A percentile compares a stretch with the other conserved stretches of the same genome.
phyloP scores from a whole-genome alignment of 2,329 filamentous ascomycete genomes.

The Penicillium concentricum region DNA sequence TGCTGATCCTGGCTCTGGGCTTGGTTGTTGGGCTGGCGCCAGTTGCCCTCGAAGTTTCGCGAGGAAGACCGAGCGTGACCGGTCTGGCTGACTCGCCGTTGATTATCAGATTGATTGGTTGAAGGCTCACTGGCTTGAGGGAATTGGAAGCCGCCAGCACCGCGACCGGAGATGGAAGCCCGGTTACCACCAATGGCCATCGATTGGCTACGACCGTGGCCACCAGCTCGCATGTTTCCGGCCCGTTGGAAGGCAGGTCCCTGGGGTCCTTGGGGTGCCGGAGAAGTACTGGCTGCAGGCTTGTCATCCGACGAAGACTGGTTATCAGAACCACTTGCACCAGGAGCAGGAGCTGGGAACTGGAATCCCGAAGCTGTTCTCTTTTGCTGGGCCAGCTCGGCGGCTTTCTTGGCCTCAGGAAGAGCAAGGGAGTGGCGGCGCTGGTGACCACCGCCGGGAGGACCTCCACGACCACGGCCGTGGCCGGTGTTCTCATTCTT shows the following conservation, averaged over 20 bases:
- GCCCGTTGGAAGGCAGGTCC: constrained; percentile 68
- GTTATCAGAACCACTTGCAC: constrained; percentile 52
- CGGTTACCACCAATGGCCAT: constrained; percentile 62
- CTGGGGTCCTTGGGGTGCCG: constrained; percentile 60
- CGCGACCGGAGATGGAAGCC: constrained; percentile 60
- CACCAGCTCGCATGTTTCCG: constrained; percentile 81
- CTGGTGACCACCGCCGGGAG: constrained; percentile 74
- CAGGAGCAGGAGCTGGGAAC: constrained; percentile 76
- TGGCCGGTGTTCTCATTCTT: constrained; percentile 69
- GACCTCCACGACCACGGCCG: constrained; percentile 72
- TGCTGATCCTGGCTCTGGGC: constrained; percentile 49
- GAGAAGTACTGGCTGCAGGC: constrained; percentile 42
- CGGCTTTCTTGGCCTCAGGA: constrained; percentile 95
- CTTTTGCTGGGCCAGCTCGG: constrained; percentile 95
- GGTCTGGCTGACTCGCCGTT: constrained; percentile 68
- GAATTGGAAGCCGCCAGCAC: constrained; percentile 72
- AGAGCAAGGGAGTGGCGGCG: constrained; percentile 91
- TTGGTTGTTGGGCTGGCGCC: constrained; percentile 75
- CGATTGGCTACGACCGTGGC: constrained; percentile 52
- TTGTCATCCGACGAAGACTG: constrained; percentile 56
- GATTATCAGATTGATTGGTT: constrained; percentile 61
- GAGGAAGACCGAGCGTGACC: constrained; percentile 81
- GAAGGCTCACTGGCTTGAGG: constrained; percentile 57
- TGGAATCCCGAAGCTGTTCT: constrained; percentile 91
- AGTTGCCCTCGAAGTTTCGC: constrained; percentile 96